Base-by-base conservation (phyloP, 306 rosid species). In the Lathyrus tuberosus region DNA sequence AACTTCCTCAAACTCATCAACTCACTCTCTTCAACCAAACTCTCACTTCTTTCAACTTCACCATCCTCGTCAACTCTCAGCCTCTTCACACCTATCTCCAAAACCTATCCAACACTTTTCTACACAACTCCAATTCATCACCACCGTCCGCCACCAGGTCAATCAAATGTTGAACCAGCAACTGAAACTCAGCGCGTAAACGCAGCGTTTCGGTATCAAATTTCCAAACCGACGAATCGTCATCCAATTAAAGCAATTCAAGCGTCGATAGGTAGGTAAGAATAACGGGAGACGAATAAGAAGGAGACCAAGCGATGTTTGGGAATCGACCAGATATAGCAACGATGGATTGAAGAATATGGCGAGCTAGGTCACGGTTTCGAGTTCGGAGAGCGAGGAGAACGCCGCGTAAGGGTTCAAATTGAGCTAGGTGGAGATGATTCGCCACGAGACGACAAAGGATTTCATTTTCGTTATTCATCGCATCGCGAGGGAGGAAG, bases 371-470 rank as follows among this genome's bases (percentile, higher is more conserved):
- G 71, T 76, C 91, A 10, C 95, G 92, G 74, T 79, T 76, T 2
- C 90, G 89, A 13, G 86, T 72, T 12, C 96, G 87, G 68, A 90
- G 95, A 4, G 91, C 94, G 47, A 85, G 73, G 53, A 93, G 75
- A 57, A 86, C 79, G 20, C 94, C 97, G 3, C 97, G 91, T 41
- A 93, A 73, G 43, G 98, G 97, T 80, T 90, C 97, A 74, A 88
- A 93, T 78, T 90, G 94, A 22, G 91, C 96, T 2, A 93, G 86
- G 77, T 71, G 79, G 48, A 93, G 96, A 65, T 93, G 94, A 78
- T 93, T 93, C 1, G 97, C 96, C 9, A 87, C 94, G 6, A 93
- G 86, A 70, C 97, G 89, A n/a, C 90, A 76, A 26, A 93, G 94
- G 52, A 88, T 84, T 80, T 93, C 86, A 17, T 90, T 81, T 79